These are phyloP conservation scores for Leptographium galeiforme DNA, from an alignment of 2,329 filamentous ascomycete genomes.

Conservation along the genomic window DNA sequence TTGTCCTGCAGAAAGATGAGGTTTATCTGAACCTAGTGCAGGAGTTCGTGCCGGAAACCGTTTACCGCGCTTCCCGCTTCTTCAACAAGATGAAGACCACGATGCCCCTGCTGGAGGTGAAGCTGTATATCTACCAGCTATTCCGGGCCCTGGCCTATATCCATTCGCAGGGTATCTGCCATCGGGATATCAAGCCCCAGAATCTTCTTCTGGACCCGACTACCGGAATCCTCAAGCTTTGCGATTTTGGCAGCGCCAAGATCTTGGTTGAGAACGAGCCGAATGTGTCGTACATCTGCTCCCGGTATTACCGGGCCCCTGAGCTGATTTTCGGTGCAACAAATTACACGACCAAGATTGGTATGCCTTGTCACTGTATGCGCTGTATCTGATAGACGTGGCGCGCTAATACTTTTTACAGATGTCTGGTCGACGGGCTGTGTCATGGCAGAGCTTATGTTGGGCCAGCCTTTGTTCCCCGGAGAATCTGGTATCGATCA, in stretches of 20 bases:
- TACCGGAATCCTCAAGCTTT: constrained; percentile 88
- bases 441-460: constrained; percentile 98
- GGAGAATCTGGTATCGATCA: constrained; percentile 98
- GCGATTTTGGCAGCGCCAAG: constrained; percentile 97
- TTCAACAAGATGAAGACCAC: constrained; percentile 99
- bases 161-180: constrained; percentile 97
- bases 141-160: constrained; percentile 98
- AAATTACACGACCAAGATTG: constrained; percentile 99
- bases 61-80: constrained; percentile 93
- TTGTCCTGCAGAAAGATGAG: constrained; percentile 65
- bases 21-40: constrained; percentile 97
- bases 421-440: constrained; percentile 99
- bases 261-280: constrained; percentile 97
- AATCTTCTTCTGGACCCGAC: constrained; percentile 87
- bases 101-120: constrained; percentile 97
- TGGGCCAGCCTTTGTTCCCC: constrained; percentile 93
- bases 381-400: neutral
- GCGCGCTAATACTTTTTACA: constrained; percentile 22
- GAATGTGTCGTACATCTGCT: constrained; percentile 99
- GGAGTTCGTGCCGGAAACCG: constrained; percentile 95
- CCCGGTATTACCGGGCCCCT: constrained; percentile 92
- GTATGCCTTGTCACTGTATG: constrained; percentile 39
- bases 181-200: constrained; percentile 97
- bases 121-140: constrained; percentile 98
- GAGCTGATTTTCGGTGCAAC: constrained; percentile 98